These are phyloP conservation scores for Coprinellus micaceus DNA, from an alignment of 768 basidiomycete genomes.

Conservation along the genomic window DNA sequence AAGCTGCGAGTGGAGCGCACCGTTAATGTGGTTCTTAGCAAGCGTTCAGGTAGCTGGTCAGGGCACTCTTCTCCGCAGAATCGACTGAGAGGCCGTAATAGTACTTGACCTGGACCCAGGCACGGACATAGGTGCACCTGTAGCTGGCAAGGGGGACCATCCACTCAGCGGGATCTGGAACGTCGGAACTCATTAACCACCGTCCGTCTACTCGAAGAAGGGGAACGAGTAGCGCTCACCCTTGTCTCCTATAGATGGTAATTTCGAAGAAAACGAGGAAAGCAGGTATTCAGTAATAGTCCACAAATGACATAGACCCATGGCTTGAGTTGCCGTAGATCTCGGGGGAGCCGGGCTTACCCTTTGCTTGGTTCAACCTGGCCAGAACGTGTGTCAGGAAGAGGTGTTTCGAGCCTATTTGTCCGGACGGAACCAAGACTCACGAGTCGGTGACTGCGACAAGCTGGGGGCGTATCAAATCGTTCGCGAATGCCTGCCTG, in stretches of 20 bases:
- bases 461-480: constrained; percentile 52
- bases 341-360: constrained; percentile 19
- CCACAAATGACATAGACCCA: background rate
- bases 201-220: background rate
- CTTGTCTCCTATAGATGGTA: constrained; percentile 34
- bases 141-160: constrained; percentile 46
- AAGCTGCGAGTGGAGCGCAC: background rate
- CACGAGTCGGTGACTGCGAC: constrained; percentile 44
- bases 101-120: constrained; percentile 53
- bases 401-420: background rate
- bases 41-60: constrained; percentile 34
- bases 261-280: background rate
- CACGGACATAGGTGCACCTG: constrained; percentile 49
- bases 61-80: constrained; percentile 46
- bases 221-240: constrained; percentile 23
- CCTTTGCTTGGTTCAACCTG: constrained; percentile 47
- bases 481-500: constrained; percentile 52
- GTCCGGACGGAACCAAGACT: constrained; percentile 8
- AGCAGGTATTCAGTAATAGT: background rate
- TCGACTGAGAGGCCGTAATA: constrained; percentile 48
- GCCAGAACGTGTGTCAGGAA: background rate
- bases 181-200: background rate
- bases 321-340: background rate
- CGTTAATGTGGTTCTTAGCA: constrained; percentile 25
- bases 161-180: constrained; percentile 46